These are phyloP conservation scores for Anthracocystis panici-leucophaei DNA, from an alignment of 1,284 basidiomycete species.

Conservation along the genomic window DNA sequence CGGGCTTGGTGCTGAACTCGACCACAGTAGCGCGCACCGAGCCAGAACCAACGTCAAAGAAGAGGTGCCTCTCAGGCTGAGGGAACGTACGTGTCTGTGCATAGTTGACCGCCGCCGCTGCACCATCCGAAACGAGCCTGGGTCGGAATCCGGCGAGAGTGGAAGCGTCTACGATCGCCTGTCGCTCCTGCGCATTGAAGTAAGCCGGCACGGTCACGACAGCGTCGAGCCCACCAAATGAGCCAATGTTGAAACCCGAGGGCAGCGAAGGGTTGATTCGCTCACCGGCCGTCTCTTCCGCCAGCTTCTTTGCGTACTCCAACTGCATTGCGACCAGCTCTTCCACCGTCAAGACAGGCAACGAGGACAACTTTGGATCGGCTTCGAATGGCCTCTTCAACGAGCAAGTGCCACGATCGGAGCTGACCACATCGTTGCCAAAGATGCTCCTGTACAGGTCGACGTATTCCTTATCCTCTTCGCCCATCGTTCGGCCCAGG, in stretches of 20 bases:
- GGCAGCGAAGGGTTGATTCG: constrained; percentile 55
- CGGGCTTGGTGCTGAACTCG: constrained; percentile 74
- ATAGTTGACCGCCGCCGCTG: constrained; percentile 74
- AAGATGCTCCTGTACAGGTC: constrained; percentile 51
- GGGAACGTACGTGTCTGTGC: constrained; percentile 91
- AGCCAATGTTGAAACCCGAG: constrained; percentile 55
- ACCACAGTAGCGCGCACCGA: constrained; percentile 88
- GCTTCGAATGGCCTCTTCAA: constrained; percentile 46
- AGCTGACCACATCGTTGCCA: constrained; percentile 53
- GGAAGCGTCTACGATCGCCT: constrained; percentile 82
- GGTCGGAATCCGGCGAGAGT: constrained; percentile 88
- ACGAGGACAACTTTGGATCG: constrained; percentile 38
- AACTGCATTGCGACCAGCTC: constrained; percentile 96
- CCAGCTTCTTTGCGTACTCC: constrained; percentile 87
- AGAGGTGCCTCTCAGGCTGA: constrained; percentile 81
- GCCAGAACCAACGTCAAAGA: constrained; percentile 93
- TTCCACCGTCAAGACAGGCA: constrained; percentile 74
- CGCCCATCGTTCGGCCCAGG: constrained; percentile 73
- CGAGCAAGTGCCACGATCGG: constrained; percentile 54
- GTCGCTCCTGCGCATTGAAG: constrained; percentile 79
- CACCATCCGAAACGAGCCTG: constrained; percentile 90
- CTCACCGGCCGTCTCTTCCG: constrained; percentile 78
- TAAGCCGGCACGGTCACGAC: constrained; percentile 68
- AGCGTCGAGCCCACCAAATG: constrained; percentile 65
- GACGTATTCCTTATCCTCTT: constrained; percentile 40